phyloP scores from a whole-genome alignment of 1,284 basidiomycete genomes.

The Microbotryum silenes-acaulis region DNA sequence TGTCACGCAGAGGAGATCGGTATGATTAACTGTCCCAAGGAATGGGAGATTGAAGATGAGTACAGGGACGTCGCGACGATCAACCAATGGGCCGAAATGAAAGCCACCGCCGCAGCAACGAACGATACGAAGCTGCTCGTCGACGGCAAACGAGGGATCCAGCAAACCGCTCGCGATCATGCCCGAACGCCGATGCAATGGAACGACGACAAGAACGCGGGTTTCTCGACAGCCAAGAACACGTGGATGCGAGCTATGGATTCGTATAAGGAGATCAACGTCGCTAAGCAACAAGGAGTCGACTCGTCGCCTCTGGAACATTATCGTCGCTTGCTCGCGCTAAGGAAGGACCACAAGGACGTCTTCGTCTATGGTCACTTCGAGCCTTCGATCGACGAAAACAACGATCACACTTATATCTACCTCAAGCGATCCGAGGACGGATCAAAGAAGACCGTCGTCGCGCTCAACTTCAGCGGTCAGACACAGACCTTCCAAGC shows the following conservation, averaged over 20 bases:
- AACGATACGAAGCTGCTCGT: slow-evolving; percentile 54
- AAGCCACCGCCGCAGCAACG: slow-evolving; percentile 42
- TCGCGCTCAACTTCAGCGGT: slow-evolving; percentile 52
- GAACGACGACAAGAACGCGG: slow-evolving; percentile 50
- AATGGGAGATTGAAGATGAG: slow-evolving; percentile 57
- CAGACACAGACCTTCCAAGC: slow-evolving; percentile 27
- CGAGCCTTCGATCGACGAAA: slow-evolving; percentile 43
- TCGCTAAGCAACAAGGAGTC: slow-evolving; percentile 48
- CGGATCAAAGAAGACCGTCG: slow-evolving; percentile 36
- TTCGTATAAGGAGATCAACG: slow-evolving; percentile 59
- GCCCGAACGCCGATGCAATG: slow-evolving; percentile 63
- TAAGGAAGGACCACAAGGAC: slow-evolving; percentile 50
- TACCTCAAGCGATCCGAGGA: slow-evolving; percentile 44
- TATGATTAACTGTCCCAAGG: slow-evolving; percentile 57
- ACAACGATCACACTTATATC: slow-evolving; percentile 52
- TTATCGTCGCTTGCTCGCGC: slow-evolving; percentile 51
- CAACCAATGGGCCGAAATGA: slow-evolving; percentile 29
- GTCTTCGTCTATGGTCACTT: slow-evolving; percentile 51
- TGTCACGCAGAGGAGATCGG: slow-evolving; percentile 52
- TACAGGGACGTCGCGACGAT: slow-evolving; percentile 48
- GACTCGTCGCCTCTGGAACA: slow-evolving; percentile 49
- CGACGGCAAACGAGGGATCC: slow-evolving; percentile 49
- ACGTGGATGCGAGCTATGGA: slow-evolving; percentile 74
- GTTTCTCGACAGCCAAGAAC: slow-evolving; percentile 53
- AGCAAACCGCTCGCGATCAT: slow-evolving; percentile 62